Conservation (phyloP, 2,329 filamentous ascomycete species). For the Botrytis sinoallii region DNA sequence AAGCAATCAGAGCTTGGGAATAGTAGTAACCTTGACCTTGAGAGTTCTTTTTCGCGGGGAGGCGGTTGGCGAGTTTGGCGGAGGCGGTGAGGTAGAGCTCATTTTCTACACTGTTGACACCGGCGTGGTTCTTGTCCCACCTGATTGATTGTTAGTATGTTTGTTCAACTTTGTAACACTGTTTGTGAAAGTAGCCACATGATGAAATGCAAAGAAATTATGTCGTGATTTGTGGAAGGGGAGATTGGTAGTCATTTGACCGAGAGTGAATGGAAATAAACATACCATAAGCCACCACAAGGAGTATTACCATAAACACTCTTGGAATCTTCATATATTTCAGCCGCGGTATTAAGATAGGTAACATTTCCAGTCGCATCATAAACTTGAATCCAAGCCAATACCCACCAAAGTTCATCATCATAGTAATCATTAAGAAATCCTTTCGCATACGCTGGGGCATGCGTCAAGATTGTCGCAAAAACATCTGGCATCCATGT, state of each 20-base stretch:
- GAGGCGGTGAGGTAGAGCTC: conserved; percentile 54
- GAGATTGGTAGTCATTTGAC: neutral
- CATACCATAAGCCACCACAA: conserved; percentile 50
- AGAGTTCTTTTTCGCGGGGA: conserved; percentile 44
- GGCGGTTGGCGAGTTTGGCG: conserved; percentile 54
- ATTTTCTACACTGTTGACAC: conserved; percentile 56
- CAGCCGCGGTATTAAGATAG: conserved; percentile 53
- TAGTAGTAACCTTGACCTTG: conserved; percentile 50
- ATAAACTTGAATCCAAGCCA: conserved; percentile 55
- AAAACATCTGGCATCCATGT: conserved; percentile 17
- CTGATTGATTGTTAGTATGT: conserved; percentile 19
- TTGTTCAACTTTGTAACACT: neutral
- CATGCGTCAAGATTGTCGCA: conserved; percentile 29
- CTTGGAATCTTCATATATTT: conserved; percentile 56
- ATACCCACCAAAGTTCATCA: conserved; percentile 63
- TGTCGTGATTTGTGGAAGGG: conserved; percentile 7
- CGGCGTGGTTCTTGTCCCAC: conserved; percentile 53
- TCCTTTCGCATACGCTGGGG: conserved; percentile 9
- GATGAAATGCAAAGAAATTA: neutral
- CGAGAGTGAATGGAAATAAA: neutral
- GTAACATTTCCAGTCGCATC: conserved; percentile 51
- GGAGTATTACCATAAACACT: conserved; percentile 49
- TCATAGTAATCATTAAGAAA: conserved; percentile 55
- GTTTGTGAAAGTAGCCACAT: neutral
- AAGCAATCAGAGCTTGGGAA: conserved; percentile 50